Conservation (phyloP, 345 rosid species). For the Nephelium lappaceum region DNA sequence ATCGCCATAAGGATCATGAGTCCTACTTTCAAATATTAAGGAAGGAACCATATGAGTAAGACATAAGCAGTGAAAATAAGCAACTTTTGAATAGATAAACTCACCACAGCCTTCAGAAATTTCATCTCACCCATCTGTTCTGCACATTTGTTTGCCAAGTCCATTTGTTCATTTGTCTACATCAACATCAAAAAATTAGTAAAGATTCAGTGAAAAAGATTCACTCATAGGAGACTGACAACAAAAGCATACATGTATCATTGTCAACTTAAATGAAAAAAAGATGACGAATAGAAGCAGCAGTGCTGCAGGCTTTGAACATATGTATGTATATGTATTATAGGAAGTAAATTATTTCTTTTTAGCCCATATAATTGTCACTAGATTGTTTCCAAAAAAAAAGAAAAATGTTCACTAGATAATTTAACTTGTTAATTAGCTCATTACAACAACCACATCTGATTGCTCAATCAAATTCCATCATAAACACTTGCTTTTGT, state of each 20-base stretch:
- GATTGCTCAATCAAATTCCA: background rate
- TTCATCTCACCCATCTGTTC: constrained; percentile 70
- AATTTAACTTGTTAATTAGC: background rate
- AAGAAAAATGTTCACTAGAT: background rate
- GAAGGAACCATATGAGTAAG: background rate
- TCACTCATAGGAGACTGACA: background rate
- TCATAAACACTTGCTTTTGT: background rate
- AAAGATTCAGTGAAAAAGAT: constrained; percentile 2
- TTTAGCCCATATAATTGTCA: background rate
- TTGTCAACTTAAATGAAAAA: background rate
- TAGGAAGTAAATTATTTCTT: background rate
- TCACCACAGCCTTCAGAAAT: constrained; percentile 61
- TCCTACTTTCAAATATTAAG: background rate
- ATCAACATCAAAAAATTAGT: constrained; percentile 29
- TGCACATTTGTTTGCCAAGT: constrained; percentile 60
- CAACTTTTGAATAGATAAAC: constrained; percentile 26
- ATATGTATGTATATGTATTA: background rate
- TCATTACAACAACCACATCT: background rate
- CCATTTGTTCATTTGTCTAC: constrained; percentile 71
- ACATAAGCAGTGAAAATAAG: background rate
- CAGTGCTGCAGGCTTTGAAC: background rate
- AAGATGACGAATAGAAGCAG: background rate
- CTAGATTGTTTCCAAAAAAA: too few species aligned
- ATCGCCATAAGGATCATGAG: background rate
- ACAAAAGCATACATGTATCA: background rate